Percentiles rank a stretch among this genome's conserved stretches.
Conservation (phyloP, 2,329 filamentous ascomycete species). For the Diplodia seriata region DNA sequence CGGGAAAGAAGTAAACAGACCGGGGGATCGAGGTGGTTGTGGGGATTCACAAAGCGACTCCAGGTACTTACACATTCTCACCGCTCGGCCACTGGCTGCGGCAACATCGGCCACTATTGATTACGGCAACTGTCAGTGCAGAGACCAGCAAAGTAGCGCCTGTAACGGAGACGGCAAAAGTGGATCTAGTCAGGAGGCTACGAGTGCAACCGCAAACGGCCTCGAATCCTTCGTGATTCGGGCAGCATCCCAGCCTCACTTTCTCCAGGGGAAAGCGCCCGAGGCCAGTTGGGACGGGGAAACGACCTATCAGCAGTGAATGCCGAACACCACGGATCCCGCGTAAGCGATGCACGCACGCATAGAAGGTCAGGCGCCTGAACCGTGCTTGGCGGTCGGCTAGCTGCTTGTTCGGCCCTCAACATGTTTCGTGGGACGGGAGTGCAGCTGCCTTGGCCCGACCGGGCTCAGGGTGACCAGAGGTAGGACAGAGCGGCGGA, state of each 20-base stretch:
- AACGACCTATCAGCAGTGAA: not conserved
- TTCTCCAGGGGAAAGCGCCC: not conserved
- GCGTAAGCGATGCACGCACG: not conserved
- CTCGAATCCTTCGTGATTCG: conserved; percentile 4
- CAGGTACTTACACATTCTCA: conserved; percentile 1
- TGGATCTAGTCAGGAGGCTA: conserved; percentile 9
- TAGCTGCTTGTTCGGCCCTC: conserved; percentile 7
- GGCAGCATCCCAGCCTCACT: conserved; percentile 13
- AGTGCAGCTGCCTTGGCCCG: conserved; percentile 3
- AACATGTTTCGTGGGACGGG: not conserved
- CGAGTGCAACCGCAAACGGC: not conserved
- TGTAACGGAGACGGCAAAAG: too few relatives aligned
- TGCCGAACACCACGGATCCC: conserved; percentile 7
- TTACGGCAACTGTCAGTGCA: not conserved
- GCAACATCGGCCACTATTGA: not conserved
- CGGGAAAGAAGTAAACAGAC: not conserved
- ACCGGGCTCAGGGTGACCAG: conserved; percentile 4
- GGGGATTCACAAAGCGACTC: not conserved
- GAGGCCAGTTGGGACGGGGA: not conserved
- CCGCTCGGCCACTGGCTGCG: not conserved
- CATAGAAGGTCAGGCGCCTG: not conserved
- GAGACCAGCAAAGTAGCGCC: not conserved
- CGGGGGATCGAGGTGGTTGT: not conserved
- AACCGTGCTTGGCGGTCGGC: conserved; percentile 22
- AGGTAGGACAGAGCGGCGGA: conserved; percentile 12